These are phyloP conservation scores for Colletotrichum nymphaeae DNA, from an alignment of 2,329 filamentous ascomycete genomes.

Conservation along the genomic window DNA sequence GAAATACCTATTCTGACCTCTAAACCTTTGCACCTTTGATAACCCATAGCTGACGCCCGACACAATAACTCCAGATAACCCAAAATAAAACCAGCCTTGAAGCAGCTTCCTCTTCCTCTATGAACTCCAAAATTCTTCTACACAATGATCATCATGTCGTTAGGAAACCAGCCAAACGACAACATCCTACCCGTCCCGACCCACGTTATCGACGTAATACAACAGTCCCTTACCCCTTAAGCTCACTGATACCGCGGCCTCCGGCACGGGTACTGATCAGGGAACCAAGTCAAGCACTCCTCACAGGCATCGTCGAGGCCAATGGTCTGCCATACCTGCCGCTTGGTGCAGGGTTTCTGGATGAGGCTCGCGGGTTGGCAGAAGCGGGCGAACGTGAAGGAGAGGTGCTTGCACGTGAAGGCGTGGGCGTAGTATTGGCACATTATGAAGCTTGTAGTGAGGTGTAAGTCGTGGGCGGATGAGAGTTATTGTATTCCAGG, in stretches of 20 bases:
- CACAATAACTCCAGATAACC: neutral
- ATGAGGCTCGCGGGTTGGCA: conserved; percentile 49
- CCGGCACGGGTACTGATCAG: conserved; percentile 39
- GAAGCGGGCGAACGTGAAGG: conserved; percentile 49
- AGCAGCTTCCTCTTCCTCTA: neutral
- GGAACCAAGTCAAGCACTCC: conserved; percentile 46
- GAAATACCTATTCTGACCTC: too few species aligned
- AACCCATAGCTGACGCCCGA: neutral
- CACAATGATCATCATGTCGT: neutral
- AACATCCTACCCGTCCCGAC: neutral
- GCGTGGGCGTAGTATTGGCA: conserved; percentile 52
- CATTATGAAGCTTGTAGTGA: conserved; percentile 39
- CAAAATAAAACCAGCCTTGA: neutral
- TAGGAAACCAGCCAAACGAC: neutral
- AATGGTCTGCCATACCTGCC: conserved; percentile 50
- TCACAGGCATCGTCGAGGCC: conserved; percentile 49
- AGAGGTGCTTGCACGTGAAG: conserved; percentile 49
- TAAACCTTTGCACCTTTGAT: neutral
- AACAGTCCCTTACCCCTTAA: neutral
- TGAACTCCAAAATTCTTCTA: neutral
- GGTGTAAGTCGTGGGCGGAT: too few species aligned
- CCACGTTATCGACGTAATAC: neutral
- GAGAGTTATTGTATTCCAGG: too few species aligned
- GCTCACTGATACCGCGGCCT: conserved; percentile 27
- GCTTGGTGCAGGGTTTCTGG: conserved; percentile 48